Evolutionary conservation across 768 basidiomycete species (phyloP).

Genomic region (Gyrodon lividus): DNA sequence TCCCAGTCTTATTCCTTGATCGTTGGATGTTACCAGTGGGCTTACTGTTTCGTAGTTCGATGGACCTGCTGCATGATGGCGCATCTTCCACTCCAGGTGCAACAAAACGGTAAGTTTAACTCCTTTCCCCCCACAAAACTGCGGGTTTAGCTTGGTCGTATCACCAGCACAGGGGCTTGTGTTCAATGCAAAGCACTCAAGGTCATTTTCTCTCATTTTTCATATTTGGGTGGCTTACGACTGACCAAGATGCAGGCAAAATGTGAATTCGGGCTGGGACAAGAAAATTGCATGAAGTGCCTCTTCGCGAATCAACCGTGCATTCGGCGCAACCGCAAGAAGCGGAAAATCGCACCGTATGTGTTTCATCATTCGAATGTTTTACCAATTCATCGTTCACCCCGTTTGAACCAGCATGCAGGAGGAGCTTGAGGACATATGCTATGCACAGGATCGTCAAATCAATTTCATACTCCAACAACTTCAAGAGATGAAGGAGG

Average conservation of each 20-base stretch:
- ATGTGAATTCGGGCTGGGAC: conserved; percentile 49
- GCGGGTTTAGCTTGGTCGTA: not conserved
- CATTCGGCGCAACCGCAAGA: conserved; percentile 49
- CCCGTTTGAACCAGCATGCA: conserved; percentile 41
- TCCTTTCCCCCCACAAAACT: not conserved
- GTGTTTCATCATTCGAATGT: conserved; percentile 15
- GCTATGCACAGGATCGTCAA: conserved; percentile 44
- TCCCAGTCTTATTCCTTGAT: no score
- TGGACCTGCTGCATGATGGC: no score
- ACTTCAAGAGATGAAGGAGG: conserved; percentile 41
- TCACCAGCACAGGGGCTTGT: conserved; percentile 48
- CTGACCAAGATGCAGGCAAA: conserved; percentile 40
- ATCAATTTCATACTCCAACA: conserved; percentile 45
- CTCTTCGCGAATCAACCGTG: conserved; percentile 47
- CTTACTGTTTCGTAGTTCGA: no score
- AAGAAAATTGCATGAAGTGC: conserved; percentile 48
- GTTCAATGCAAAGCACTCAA: conserved; percentile 59
- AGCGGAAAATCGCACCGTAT: conserved; percentile 56
- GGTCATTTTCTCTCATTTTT: conserved; percentile 28
- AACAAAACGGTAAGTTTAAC: not conserved
- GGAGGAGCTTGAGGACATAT: conserved; percentile 49
- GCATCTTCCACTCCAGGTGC: not conserved
- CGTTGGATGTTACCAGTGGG: no score
- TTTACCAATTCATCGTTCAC: not conserved
- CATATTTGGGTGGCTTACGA: not conserved